Base-by-base conservation (phyloP, 192 early-diverging fungal species). In the Linnemannia hyalina region DNA sequence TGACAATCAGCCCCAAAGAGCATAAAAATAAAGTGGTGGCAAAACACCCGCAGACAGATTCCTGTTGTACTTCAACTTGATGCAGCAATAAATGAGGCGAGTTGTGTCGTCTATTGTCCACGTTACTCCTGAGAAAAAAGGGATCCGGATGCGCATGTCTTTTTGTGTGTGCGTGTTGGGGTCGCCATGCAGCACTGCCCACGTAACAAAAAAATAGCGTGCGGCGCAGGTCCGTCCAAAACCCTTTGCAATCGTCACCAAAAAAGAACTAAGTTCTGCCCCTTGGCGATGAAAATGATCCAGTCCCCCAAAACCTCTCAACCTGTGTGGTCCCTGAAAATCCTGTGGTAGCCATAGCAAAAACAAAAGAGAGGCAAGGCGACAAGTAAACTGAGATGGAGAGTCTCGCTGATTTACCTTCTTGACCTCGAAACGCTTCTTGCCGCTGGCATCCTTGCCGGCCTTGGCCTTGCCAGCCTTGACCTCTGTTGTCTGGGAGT, bases 371-470 rank as follows among this genome's bases (percentile, higher is more conserved):
- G 38, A n/a, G 29, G 16, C 26, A 18, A 13, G 20, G 42, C 16
- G 15, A 41, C 38, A 40, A 40, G 38, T 52, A 16, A 52, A 22
- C 44, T 46, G 44, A 46, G 44, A 9, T 46, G 49, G 49, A 16
- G 11, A 49, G 35, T 44, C 36, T 76, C 10, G 40, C 20, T 36
- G 20, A 38, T 80, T 60, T 89, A 96, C 96, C 93, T 97, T 97
- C 89, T 99, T 99, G 82, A 99, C 95, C 89, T 97, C 96, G 75
- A 99, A 98, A n/a, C 97, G 94, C 88, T 96, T 95, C 87, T 81
- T 86, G 74, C 72, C 80, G 38, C 70, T 80, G 36, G 54, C 55
- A 44, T 80, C 80, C 79, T 86, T 94, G 47, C 88, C 89, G 65
- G 84, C 73, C 18, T 82, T 83, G 23, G 87, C 92, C 76, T 93